phyloP scores from a whole-genome alignment of 257 asterid species.

The Nemophila menziesii region DNA sequence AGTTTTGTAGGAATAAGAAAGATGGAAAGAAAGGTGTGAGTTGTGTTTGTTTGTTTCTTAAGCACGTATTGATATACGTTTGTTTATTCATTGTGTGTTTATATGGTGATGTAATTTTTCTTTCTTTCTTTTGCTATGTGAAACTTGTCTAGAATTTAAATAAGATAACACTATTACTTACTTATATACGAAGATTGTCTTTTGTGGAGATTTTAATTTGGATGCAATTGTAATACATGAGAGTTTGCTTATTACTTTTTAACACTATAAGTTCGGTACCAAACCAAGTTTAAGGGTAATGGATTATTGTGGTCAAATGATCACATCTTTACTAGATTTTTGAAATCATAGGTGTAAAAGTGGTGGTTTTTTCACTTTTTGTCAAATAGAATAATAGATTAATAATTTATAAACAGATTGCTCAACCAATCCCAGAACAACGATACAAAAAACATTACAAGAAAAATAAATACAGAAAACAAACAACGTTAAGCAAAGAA shows the following conservation, averaged over 20 bases:
- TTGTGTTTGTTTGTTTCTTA: slow-evolving; percentile 11
- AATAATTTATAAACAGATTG: too few species aligned
- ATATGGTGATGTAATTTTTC: too few species aligned
- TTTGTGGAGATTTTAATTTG: background rate
- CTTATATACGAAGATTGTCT: background rate
- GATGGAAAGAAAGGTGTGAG: slow-evolving; percentile 8
- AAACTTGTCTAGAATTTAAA: background rate
- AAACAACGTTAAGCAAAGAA: too few species aligned
- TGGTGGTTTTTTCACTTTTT: too few species aligned
- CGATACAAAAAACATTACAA: too few species aligned
- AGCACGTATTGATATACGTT: slow-evolving; percentile 13
- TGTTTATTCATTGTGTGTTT: slow-evolving; percentile 49
- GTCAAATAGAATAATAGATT: too few species aligned
- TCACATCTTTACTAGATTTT: background rate
- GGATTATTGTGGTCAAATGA: background rate
- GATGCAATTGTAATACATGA: background rate
- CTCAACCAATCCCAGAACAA: too few species aligned
- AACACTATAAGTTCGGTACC: background rate
- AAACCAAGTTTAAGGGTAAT: background rate
- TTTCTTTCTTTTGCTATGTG: background rate
- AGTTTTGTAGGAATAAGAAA: slow-evolving; percentile 14
- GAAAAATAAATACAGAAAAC: background rate
- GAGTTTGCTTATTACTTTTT: background rate
- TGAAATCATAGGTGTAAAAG: background rate
- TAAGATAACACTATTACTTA: background rate